Evolutionary conservation across 805 yeast genomes (phyloP), one percentile per base, ranked within the genome.

Genomic region (Spathaspora hagerdaliae): DNA sequence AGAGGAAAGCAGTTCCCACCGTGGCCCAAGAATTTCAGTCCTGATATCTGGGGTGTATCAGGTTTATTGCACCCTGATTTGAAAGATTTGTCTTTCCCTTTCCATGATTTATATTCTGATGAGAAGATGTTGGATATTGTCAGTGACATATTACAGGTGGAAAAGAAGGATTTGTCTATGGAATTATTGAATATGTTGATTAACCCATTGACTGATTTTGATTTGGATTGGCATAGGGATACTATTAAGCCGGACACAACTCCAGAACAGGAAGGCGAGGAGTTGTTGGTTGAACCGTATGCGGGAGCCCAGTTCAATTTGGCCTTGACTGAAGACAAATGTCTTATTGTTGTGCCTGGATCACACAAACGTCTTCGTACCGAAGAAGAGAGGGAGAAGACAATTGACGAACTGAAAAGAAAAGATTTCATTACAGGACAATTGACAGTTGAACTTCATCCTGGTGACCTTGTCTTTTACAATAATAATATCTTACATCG

Each of bases 1-100:
- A 57, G 72, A 39, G 80, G 79, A 6, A 76, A 76, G 49, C 81
- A 76, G 52, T 76, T 76, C 51, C 81, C 81, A 7, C 81, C 81
- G n/a, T 76, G 81, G 81, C 79, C 79, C 13, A 62, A 61, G 43
- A 71, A 73, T 45, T 72, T 66, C 51, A 66, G 68, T 44, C 79
- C 79, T 3, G 80, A 76, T 48, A 75, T 76, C 45, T 76, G 81
- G 81, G 81, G 81, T 0, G 63, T 76, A 8, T 58, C 73, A 5
- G 77, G 77, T 7, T 61, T 76, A 38, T 58, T 76, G 54, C 73
- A 76, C 50, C 81, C 81, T 0, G 74, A 67, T 36, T 56, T 74
- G 47, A 64, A 65, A 1, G 68, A 64, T 5, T 50, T 64, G 45
- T 58, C 72, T 2, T 19, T 42, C 1, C 66, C 71, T 7, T 73